phyloP scores from a whole-genome alignment of 805 yeast genomes.

The Wickerhamomyces canadensis region DNA sequence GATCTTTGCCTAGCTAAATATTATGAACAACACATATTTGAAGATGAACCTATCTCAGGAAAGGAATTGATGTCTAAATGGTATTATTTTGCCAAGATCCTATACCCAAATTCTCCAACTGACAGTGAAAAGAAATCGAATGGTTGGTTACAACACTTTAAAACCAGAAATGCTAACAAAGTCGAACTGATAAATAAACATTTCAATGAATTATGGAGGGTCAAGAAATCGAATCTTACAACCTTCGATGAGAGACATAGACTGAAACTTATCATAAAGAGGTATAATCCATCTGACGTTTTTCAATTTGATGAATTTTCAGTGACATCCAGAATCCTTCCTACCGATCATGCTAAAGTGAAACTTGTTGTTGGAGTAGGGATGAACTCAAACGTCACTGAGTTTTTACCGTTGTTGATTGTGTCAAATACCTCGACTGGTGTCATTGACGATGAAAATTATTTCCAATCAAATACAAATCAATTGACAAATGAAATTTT shows the following conservation, averaged over 20 bases:
- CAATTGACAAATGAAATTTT: conserved; percentile 20
- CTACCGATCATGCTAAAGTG: conserved; percentile 7
- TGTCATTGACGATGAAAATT: conserved; percentile 1
- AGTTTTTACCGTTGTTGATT: conserved; percentile 14
- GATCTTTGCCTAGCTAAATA: conserved; percentile 31
- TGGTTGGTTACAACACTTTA: conserved; percentile 39
- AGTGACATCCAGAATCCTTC: conserved; percentile 17
- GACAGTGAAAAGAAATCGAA: conserved; percentile 23
- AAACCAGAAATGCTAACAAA: conserved; percentile 25
- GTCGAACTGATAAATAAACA: conserved; percentile 23
- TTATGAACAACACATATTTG: conserved; percentile 32
- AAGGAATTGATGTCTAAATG: conserved; percentile 27
- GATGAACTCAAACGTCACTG: conserved; percentile 16
- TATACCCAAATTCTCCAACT: conserved; percentile 6
- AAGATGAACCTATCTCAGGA: conserved; percentile 24
- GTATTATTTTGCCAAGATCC: conserved; percentile 16
- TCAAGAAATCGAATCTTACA: no score
- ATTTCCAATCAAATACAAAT: conserved; percentile 13
- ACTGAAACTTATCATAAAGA: conserved; percentile 13
- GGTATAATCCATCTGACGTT: conserved; percentile 22
- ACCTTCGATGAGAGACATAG: conserved; percentile 24
- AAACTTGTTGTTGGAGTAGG: conserved; percentile 16
- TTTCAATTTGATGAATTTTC: conserved; percentile 34
- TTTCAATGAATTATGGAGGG: no score
- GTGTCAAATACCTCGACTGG: conserved; percentile 5